phyloP scores from a whole-genome alignment of 2,329 filamentous ascomycete genomes.

The Drechslerella stenobrocha region DNA sequence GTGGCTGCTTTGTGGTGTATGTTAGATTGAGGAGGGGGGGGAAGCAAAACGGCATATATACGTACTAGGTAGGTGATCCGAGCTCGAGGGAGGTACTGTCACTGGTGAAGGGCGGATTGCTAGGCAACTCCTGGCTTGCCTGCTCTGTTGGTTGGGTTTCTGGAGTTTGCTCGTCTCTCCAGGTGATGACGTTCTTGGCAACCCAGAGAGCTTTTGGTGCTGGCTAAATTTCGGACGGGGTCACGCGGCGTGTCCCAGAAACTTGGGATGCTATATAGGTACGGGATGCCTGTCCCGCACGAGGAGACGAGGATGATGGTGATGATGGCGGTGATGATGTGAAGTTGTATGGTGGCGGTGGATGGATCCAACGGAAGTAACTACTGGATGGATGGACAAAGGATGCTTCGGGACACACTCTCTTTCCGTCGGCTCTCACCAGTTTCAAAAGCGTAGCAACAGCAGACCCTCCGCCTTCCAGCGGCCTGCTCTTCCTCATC shows the following conservation, averaged over 20 bases:
- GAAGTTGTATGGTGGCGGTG: neutral
- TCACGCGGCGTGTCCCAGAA: neutral
- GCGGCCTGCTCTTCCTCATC: constrained; percentile 21
- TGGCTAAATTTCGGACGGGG: constrained; percentile 22
- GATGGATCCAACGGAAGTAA: neutral
- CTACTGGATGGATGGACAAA: neutral
- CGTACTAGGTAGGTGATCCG: no score
- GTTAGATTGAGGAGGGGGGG: neutral
- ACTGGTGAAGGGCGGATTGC: no score
- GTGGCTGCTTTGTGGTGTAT: constrained; percentile 3
- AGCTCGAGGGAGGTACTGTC: no score
- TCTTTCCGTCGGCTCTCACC: constrained; percentile 9
- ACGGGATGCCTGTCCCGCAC: neutral
- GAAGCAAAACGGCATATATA: no score
- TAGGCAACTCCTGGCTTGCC: neutral
- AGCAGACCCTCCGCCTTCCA: constrained; percentile 24
- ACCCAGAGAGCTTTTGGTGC: constrained; percentile 5
- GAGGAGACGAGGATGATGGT: neutral
- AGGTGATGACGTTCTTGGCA: constrained; percentile 46
- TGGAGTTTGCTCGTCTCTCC: constrained; percentile 13
- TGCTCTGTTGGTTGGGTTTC: neutral
- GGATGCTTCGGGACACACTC: neutral
- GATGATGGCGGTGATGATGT: neutral
- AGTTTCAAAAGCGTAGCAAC: constrained; percentile 28
- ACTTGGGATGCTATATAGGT: neutral